Base-by-base conservation (phyloP, 805 yeast genomes). In the Saccharomycopsis malanga region DNA sequence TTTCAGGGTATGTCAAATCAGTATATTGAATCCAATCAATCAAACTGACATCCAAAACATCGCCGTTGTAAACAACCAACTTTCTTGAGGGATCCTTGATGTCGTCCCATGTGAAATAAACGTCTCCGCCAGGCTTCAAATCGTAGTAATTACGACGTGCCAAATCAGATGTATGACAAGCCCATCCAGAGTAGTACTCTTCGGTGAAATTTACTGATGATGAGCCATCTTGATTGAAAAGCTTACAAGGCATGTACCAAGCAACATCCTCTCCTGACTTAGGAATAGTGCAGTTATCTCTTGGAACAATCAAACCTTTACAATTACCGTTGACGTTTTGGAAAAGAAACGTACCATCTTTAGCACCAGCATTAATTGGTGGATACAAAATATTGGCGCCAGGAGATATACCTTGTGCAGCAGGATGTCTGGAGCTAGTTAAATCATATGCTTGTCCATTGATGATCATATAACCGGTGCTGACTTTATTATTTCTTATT, bases 231-330 rank as follows among this genome's bases (percentile, higher is more conserved):
- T 77, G 83, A 36, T 68, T 64, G 45, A 76, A 68, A 27, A 84
- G 52, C 56, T 81, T 79, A 69, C 98, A 93, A 2, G 98, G 98
- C 82, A 89, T 87, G 66, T 93, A 93, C 96, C 96, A 89, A 15
- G 95, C 97, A 56, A 91, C 62, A 25, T 75, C 71, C 21, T 76
- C 80, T 27, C 75, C 74, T 35, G 67, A 71, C 47, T 75, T 70
- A 1, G 97, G 97, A 49, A 89, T 89, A 0, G 82, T 57, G 56
- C 85, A 75, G 58, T 81, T 74, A 2, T 67, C 75, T 54, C 76
- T 77, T 39, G 96, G 94, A 4, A 60, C 71, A 48, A 93, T 83
- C 44, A 89, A 66, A 32, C 79, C 81, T 62, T 78, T 81, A 68
- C 98, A 91, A 61, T 89, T 80, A 18, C 94, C 94, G 61, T 88